Base-by-base conservation (phyloP, 192 early-diverging fungal species). In the Linnemannia elongata region DNA sequence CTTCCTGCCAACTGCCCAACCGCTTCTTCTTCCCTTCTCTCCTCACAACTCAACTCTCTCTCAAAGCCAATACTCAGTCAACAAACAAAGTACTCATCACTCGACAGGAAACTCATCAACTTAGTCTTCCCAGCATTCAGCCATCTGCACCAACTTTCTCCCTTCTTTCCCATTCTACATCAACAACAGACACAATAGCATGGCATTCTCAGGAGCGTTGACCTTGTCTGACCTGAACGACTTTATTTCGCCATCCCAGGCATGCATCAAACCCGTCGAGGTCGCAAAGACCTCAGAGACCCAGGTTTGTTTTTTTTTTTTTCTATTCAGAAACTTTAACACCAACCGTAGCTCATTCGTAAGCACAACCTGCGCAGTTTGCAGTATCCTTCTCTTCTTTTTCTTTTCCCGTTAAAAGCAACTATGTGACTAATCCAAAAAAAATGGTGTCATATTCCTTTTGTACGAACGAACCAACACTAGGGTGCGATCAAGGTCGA, bases 231-330 rank as follows among this genome's bases (percentile, higher is more conserved):
- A 99, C 91, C 94, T 99, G 54, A 97, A 99, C 84, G 99, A 99
- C 91, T 99, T 95, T 77, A 99, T 99, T 81, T 92, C 96, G 30
- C 98, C 99, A 9, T 98, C 97, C 45, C 97, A 99, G 86, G 97
- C 96, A 69, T 99, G 99, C 91, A 98, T 99, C 72, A 98, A 98
- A 81, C 99, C 99, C 1, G 96, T 97, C 3, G 93, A 96, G 75
- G 90, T 96, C 24, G 90, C 94, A 79, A 96, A 96, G 87, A 91
- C 91, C 4, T 83, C 91, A 66, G 83, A 36, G 76, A 91, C 63
- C n/a, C 79, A 90, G 78, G 93, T 90, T 69, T 69, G 81, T 47
- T 20, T 39, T 39, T 39, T 39, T 3, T 39, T 39, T 39, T 6
- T 39, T 39, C 38, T 39, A 39, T 39, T 39, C 38, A 39, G 38